These are phyloP conservation scores for Paspalum vaginatum DNA, from an alignment of 176 grass and related monocot genomes.

Conservation along the genomic window DNA sequence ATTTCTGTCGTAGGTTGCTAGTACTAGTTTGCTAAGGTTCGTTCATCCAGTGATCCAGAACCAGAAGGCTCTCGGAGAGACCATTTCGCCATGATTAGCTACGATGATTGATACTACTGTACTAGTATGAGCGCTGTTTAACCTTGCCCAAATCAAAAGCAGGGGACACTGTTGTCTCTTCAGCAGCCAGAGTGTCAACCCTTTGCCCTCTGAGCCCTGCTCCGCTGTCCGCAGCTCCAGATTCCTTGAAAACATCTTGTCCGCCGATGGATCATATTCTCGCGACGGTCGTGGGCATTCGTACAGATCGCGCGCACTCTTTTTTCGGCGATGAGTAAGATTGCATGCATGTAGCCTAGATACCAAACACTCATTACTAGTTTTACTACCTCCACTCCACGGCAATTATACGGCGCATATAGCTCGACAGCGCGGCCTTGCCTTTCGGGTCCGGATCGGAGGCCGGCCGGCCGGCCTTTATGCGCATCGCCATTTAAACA, in stretches of 20 bases:
- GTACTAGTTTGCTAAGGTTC: constrained; percentile 11
- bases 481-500: constrained; percentile 36
- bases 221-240: not conserved
- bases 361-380: not conserved
- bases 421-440: constrained; percentile 15
- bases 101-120: not conserved
- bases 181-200: constrained; percentile 8
- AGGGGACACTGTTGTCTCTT: not conserved
- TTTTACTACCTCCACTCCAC: not conserved
- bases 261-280: not conserved
- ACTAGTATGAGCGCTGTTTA: not conserved
- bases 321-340: not conserved
- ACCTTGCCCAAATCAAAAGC: not conserved
- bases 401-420: constrained; percentile 26
- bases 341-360: constrained; percentile 11
- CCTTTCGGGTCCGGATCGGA: constrained; percentile 20
- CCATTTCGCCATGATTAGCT: not conserved
- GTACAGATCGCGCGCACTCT: constrained; percentile 9
- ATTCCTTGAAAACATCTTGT: constrained; percentile 6
- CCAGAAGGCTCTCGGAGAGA: not conserved
- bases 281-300: not conserved
- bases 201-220: not conserved
- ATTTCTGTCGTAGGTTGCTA: constrained; percentile 11
- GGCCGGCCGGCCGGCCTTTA: not conserved
- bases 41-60: too few species aligned